Evolutionary conservation across 2,329 filamentous ascomycete genomes (phyloP).

Genomic region (Endocalyx cinctus): DNA sequence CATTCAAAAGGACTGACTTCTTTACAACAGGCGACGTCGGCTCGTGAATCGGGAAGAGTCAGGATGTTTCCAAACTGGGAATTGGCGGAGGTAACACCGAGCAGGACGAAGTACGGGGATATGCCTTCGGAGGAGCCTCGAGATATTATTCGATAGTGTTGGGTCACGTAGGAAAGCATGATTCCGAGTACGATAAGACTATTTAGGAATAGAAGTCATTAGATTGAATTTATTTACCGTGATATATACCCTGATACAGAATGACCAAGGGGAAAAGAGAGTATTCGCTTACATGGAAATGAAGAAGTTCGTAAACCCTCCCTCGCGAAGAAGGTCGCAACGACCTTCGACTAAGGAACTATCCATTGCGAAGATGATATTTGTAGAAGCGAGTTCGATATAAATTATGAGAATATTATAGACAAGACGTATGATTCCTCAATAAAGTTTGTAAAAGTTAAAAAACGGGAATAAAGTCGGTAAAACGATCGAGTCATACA

Average conservation of each 20-base stretch:
- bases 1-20: conserved; percentile 79
- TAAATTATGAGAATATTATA: too few relatives aligned
- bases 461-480: too few relatives aligned
- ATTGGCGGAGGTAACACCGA: conserved; percentile 87
- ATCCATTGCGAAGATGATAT: conserved; percentile 23
- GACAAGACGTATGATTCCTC: too few relatives aligned
- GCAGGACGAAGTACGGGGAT: conserved; percentile 88
- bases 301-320: conserved; percentile 50
- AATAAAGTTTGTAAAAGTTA: too few relatives aligned
- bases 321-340: conserved; percentile 49
- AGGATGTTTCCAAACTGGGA: conserved; percentile 91
- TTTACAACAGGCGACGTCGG: conserved; percentile 81
- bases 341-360: conserved; percentile 28
- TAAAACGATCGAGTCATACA: too few relatives aligned
- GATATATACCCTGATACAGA: too few relatives aligned
- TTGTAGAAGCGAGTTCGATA: conserved; percentile 6
- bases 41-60: conserved; percentile 74
- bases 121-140: conserved; percentile 88
- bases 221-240: too few relatives aligned
- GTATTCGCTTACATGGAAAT: conserved; percentile 46
- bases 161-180: conserved; percentile 87
- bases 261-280: too few relatives aligned
- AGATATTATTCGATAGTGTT: conserved; percentile 86
- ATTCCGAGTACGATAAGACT: conserved; percentile 81
- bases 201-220: conserved; percentile 5